Conservation (phyloP, 441 rosid species). For the Populus hybrid region DNA sequence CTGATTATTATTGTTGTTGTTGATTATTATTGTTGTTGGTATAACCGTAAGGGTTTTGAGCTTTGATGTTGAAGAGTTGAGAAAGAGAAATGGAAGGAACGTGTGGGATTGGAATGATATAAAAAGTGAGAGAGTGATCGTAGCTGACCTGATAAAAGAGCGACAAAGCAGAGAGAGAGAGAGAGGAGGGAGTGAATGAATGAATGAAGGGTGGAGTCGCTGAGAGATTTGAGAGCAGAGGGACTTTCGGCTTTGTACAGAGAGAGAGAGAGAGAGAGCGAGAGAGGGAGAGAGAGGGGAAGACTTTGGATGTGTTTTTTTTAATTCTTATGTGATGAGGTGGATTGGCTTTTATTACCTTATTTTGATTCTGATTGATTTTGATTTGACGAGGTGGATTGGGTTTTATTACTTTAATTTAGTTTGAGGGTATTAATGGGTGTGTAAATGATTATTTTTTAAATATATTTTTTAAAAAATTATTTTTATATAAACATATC, state of each 20-base stretch:
- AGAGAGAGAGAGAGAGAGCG: background rate
- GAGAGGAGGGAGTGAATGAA: too few relatives aligned
- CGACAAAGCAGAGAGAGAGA: background rate
- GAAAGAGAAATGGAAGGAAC: background rate
- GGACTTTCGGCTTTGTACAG: background rate
- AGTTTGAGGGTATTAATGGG: too few relatives aligned
- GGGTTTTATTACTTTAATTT: too few relatives aligned
- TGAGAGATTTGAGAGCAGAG: background rate
- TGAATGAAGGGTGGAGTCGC: background rate
- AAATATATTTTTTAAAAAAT: too few relatives aligned
- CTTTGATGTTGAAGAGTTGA: background rate
- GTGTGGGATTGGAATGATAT: background rate
- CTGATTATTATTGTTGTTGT: conserved; percentile 3
- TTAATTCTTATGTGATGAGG: too few relatives aligned
- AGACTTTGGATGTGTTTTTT: background rate
- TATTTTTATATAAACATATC: too few relatives aligned
- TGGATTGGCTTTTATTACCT: too few relatives aligned
- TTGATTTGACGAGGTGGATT: too few relatives aligned
- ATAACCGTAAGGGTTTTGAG: background rate
- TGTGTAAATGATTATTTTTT: too few relatives aligned
- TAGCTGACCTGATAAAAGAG: background rate
- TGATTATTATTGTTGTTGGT: background rate
- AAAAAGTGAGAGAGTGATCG: background rate
- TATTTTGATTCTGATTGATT: too few relatives aligned
- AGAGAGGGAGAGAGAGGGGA: too few relatives aligned